Evolutionary conservation across 768 basidiomycete species (phyloP).

Genomic region (Leccinum broughii): DNA sequence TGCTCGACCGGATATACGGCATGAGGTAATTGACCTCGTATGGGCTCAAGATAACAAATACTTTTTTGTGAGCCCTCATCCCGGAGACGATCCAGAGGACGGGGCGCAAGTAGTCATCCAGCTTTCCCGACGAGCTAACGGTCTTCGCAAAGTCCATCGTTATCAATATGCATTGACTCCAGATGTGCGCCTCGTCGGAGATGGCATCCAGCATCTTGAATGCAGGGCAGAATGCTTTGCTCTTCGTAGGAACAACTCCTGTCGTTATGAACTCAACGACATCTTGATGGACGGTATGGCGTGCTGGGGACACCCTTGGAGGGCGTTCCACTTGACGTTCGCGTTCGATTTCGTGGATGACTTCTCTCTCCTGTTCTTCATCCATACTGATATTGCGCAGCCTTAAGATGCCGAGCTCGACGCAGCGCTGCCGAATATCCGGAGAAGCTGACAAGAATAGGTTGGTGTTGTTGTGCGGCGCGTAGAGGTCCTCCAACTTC

Average conservation of each 20-base stretch:
- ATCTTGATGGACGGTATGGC: conserved; percentile 24
- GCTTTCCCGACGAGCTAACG: not conserved
- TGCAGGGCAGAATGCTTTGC: conserved; percentile 24
- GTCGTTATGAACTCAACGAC: conserved; percentile 28
- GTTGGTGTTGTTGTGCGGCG: not conserved
- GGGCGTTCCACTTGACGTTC: conserved; percentile 43
- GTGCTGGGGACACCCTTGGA: conserved; percentile 21
- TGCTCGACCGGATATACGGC: conserved; percentile 35
- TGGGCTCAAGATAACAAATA: conserved; percentile 43
- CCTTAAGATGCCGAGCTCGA: conserved; percentile 8
- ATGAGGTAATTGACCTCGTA: conserved; percentile 41
- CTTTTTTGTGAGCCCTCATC: not conserved
- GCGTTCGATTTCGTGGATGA: conserved; percentile 44
- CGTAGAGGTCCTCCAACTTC: conserved; percentile 31
- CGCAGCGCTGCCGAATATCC: conserved; percentile 5
- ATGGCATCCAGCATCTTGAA: conserved; percentile 12
- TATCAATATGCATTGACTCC: conserved; percentile 17
- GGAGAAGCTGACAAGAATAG: not conserved
- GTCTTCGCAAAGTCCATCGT: conserved; percentile 21
- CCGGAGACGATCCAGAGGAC: conserved; percentile 31
- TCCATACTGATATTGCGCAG: conserved; percentile 2
- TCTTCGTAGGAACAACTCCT: conserved; percentile 26
- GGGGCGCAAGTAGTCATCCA: conserved; percentile 28
- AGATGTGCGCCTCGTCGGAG: conserved; percentile 22
- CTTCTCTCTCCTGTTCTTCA: conserved; percentile 46